Conservation (phyloP, 139 green algal species). For the Desmodesmus armatus region DNA sequence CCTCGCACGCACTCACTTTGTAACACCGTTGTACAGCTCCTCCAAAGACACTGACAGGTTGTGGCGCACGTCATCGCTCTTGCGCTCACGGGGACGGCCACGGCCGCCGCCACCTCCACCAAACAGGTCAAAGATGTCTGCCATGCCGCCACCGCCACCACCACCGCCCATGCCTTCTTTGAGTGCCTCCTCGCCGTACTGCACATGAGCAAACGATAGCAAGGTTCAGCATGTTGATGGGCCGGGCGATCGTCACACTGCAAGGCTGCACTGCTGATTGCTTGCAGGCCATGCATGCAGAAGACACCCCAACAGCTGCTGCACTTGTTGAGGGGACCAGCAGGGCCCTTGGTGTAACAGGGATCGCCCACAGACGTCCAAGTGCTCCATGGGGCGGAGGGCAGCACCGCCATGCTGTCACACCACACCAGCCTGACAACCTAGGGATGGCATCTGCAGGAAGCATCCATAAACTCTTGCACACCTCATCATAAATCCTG, state of each 20-base stretch:
- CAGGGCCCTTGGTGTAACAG: too few relatives aligned
- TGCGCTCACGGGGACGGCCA: conserved; percentile 69
- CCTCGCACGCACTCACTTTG: too few relatives aligned
- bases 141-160: conserved; percentile 78
- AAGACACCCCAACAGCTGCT: too few relatives aligned
- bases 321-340: background rate
- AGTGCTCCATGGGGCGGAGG: too few relatives aligned
- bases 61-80: conserved; percentile 97
- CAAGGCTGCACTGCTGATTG: too few relatives aligned
- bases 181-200: conserved; percentile 99
- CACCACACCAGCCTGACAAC: too few relatives aligned
- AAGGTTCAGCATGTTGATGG: background rate
- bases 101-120: conserved; percentile 72
- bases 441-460: too few relatives aligned
- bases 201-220: conserved; percentile 27
- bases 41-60: conserved; percentile 92
- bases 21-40: conserved; percentile 91
- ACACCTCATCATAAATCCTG: conserved; percentile 95
- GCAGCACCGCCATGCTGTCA: too few relatives aligned
- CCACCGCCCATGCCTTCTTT: conserved; percentile 95
- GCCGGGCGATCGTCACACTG: too few relatives aligned
- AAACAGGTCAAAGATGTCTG: conserved; percentile 92
- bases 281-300: too few relatives aligned
- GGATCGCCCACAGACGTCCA: too few relatives aligned
- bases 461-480: too few relatives aligned